Conservation (phyloP, 2,329 filamentous ascomycete species). For the Pezicula neosporulosa region DNA sequence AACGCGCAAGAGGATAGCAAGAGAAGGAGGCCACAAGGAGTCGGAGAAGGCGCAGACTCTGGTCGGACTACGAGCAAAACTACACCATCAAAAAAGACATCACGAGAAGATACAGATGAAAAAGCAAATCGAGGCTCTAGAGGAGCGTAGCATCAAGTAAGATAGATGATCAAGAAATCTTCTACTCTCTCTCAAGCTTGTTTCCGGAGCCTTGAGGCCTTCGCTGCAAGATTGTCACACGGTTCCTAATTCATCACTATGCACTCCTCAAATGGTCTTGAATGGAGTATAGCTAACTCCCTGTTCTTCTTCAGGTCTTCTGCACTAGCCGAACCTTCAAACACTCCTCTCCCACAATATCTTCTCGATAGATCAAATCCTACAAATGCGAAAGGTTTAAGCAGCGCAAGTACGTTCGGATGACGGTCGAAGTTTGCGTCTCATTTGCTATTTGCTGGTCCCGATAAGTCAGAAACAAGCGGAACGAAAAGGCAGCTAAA, state of each 20-base stretch:
- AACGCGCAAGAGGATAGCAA: constrained; percentile 78
- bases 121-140: constrained; percentile 90
- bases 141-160: constrained; percentile 88
- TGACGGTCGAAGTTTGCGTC: background rate
- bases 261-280: no score
- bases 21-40: constrained; percentile 83
- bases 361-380: constrained; percentile 75
- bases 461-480: constrained; percentile 78
- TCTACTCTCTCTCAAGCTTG: no score
- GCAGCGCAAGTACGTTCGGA: constrained; percentile 53
- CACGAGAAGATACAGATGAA: constrained; percentile 99
- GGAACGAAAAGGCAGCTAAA: constrained; percentile 88
- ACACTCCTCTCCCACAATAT: constrained; percentile 59
- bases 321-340: constrained; percentile 72
- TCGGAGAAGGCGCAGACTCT: constrained; percentile 92
- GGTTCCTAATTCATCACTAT: no score
- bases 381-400: constrained; percentile 64
- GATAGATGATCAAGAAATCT: no score
- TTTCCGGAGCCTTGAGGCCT: no score
- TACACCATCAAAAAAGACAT: constrained; percentile 79
- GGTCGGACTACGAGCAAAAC: constrained; percentile 85
- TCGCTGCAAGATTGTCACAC: no score
- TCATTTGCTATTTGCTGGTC: constrained; percentile 4
- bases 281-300: no score
- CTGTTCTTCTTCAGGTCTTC: constrained; percentile 39